These are phyloP conservation scores for Coleophoma crateriformis DNA, from an alignment of 2,329 filamentous ascomycete species.

Conservation along the genomic window DNA sequence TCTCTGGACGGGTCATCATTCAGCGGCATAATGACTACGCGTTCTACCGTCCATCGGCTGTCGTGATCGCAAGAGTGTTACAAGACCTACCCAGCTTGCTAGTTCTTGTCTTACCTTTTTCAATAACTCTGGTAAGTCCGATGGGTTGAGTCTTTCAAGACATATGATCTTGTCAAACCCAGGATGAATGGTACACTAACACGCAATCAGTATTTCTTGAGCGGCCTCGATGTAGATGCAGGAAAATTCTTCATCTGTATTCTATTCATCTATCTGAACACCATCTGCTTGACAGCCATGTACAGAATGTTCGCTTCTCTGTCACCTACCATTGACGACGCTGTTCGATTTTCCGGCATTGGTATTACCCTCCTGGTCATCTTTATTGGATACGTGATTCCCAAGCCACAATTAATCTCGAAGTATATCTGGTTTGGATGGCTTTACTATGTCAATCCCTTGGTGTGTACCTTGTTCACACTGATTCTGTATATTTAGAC, in stretches of 20 bases:
- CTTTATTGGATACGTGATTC: slow-evolving; percentile 64
- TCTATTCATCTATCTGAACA: slow-evolving; percentile 58
- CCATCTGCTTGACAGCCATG: slow-evolving; percentile 56
- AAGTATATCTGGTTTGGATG: slow-evolving; percentile 63
- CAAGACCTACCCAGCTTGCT: slow-evolving; percentile 58
- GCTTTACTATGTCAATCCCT: slow-evolving; percentile 41
- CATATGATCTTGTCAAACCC: background rate
- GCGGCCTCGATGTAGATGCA: slow-evolving; percentile 48
- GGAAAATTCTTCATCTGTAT: slow-evolving; percentile 63
- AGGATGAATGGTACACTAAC: background rate
- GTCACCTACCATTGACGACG: slow-evolving; percentile 59
- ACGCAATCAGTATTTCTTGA: slow-evolving; percentile 49
- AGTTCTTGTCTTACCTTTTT: slow-evolving; percentile 52
- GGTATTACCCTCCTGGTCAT: slow-evolving; percentile 57
- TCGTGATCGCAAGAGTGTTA: slow-evolving; percentile 56
- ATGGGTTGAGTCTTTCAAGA: background rate
- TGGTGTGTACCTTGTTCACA: slow-evolving; percentile 15
- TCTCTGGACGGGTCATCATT: slow-evolving; percentile 65
- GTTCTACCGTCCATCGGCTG: slow-evolving; percentile 64
- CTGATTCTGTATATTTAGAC: background rate
- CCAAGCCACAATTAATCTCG: slow-evolving; percentile 51
- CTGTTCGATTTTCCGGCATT: slow-evolving; percentile 59
- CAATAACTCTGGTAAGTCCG: slow-evolving; percentile 42
- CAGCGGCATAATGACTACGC: slow-evolving; percentile 63
- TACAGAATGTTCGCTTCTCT: slow-evolving; percentile 64